Evolutionary conservation across 768 basidiomycete species (phyloP).

Genomic region (Terana coerulea): DNA sequence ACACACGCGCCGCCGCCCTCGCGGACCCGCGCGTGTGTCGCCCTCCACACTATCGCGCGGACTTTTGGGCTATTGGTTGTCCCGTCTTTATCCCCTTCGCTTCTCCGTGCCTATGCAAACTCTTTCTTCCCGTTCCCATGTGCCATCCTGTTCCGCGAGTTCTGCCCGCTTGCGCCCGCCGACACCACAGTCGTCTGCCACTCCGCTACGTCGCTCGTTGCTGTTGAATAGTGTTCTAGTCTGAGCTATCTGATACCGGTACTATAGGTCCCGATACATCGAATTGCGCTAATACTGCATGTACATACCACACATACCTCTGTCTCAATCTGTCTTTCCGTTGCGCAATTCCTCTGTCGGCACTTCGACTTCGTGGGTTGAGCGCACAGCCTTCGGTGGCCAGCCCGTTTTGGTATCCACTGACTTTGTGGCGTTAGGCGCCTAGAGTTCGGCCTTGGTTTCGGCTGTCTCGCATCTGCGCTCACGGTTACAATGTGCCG

Average conservation of each 20-base stretch:
- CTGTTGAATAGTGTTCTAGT: slow-evolving; percentile 14
- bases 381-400: too few species aligned
- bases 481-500: too few species aligned
- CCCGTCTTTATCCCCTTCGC: slow-evolving; percentile 45
- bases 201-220: slow-evolving; percentile 13
- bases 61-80: slow-evolving; percentile 64
- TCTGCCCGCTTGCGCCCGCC: slow-evolving; percentile 11
- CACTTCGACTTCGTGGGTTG: too few species aligned
- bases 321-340: background rate
- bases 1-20: background rate
- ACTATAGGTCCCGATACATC: slow-evolving; percentile 11
- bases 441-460: too few species aligned
- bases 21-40: background rate
- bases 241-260: slow-evolving; percentile 12
- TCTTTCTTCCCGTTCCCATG: slow-evolving; percentile 30
- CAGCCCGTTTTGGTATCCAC: too few species aligned
- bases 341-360: background rate
- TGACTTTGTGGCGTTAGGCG: too few species aligned
- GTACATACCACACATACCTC: slow-evolving; percentile 11
- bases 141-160: slow-evolving; percentile 30
- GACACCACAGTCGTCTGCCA: background rate
- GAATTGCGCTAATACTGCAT: slow-evolving; percentile 16
- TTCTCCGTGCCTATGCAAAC: slow-evolving; percentile 26
- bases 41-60: slow-evolving; percentile 8
- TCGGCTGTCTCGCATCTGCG: too few species aligned